Conservation (phyloP, 225 moss, liverwort and hornwort species). For the Asterella californica region DNA sequence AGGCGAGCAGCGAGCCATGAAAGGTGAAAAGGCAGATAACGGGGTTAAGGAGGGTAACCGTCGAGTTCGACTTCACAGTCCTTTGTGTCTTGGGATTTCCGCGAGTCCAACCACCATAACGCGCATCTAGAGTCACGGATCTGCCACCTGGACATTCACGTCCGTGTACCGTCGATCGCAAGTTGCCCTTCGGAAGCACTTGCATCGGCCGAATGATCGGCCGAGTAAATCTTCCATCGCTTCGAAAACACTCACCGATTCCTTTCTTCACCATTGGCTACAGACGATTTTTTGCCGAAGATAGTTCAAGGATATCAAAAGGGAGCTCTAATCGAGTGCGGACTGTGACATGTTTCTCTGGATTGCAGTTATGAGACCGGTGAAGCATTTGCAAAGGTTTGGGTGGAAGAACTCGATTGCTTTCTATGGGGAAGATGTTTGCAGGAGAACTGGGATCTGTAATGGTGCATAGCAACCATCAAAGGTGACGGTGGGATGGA, state of each 20-base stretch:
- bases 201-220: constrained; percentile 11
- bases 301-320: neutral
- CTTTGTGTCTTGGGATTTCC: neutral
- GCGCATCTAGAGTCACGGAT: neutral
- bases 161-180: neutral
- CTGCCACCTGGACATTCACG: neutral
- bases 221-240: neutral
- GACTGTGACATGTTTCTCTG: neutral
- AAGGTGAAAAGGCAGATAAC: constrained; percentile 1
- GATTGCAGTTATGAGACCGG: neutral
- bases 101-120: constrained; percentile 15
- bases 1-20: too few relatives aligned
- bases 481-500: neutral
- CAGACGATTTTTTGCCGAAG: neutral
- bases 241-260: neutral
- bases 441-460: neutral
- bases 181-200: constrained; percentile 7
- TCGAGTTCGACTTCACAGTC: neutral
- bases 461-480: neutral
- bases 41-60: constrained; percentile 13
- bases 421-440: neutral
- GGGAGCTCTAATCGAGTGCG: neutral
- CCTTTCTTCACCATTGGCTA: neutral
- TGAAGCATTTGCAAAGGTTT: neutral
- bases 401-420: neutral